Evolutionary conservation across 1,284 basidiomycete genomes (phyloP), one percentile per base, ranked within the genome.

Genomic region (Puccinia polysora): DNA sequence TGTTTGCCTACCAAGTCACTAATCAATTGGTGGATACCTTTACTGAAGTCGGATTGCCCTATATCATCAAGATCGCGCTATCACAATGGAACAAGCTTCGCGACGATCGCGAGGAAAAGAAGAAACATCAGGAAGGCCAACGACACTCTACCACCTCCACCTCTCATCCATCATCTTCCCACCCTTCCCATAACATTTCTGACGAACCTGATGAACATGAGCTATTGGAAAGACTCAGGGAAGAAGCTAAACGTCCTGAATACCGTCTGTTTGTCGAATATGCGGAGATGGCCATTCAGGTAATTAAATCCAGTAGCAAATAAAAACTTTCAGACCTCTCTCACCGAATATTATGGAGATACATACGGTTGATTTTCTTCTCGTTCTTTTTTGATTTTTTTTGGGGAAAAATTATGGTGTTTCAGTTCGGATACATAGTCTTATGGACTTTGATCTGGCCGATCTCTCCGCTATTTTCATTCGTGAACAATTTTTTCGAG

Each of bases 371-470:
- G 1, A 1, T 59, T 62, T 12, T 8, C 8, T 30, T 43, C 14
- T 43, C n/a, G 10, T 23, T 38, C 8, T 14, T 45, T 32, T 47
- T 49, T 32, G 8, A 49, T 28, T 49, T 23, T 38, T 58, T 28
- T 6, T 67, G 14, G 30, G n/a, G 15, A n/a, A 55, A 23, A 38
- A 12, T 8, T n/a, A n/a, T n/a, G n/a, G n/a, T n/a, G n/a, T n/a
- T n/a, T n/a, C 23, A 93, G 80, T 95, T 96, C 78, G 95, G 95
- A 1, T 94, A 93, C 79, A 86, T 97, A 32, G 86, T 86, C 2
- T 82, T 97, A 34, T 97, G 94, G 91, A 89, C 88, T 49, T 88
- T 90, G 34, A 90, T 95, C 73, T 98, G 94, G 95, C 92, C 94
- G 0, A 83, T 98, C 18, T 90, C 91, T 4, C 87, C 78, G 1